Evolutionary conservation across 805 yeast genomes (phyloP), one percentile per base, ranked within the genome.

Genomic region (Lachancea sp.): DNA sequence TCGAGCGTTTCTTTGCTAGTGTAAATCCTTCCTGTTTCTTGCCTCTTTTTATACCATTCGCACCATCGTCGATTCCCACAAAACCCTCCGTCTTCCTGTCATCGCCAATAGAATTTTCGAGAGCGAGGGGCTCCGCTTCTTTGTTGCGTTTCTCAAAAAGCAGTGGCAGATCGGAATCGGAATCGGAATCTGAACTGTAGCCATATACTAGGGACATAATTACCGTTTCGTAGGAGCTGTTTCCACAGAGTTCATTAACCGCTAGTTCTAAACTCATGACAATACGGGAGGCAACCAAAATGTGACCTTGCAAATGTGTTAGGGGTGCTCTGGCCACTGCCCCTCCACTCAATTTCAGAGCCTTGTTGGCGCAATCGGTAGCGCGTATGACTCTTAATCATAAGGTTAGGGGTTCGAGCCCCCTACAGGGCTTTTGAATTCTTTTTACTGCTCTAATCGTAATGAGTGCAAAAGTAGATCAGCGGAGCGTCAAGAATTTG

Each of bases 351-450:
- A 16, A 24, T 24, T 9, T 25, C 28, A 20, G 33, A 35, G 53
- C 53, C 53, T 49, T 49, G 51, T 50, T 49, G 52, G 52, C 52
- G 55, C 55, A 50, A 50, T 49, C 52, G 54, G 51, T 50, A 48
- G 51, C 52, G 52, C 51, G 51, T 48, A 46, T 45, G 47, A 45
- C 48, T 45, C 48, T 46, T 43, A 48, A 50, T 48, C 50, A 48
- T 47, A 50, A 50, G 51, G 50, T 42, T 48, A 46, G 54, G 54
- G 54, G 54, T 50, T 50, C 54, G 54, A 50, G 46, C 54, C 54
- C 54, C 54, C 54, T 48, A 50, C 52, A 50, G 54, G 54, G 54
- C 54, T 50, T 40, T 46, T 38, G 18, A 18, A 5, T 5, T 7
- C n/a, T n/a, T n/a, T n/a, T n/a, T n/a, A n/a, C n/a, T n/a, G n/a